Evolutionary conservation across 1,139 yeast species (phyloP), one percentile per base, ranked within the genome.

Genomic region (Eremothecium gossypii): DNA sequence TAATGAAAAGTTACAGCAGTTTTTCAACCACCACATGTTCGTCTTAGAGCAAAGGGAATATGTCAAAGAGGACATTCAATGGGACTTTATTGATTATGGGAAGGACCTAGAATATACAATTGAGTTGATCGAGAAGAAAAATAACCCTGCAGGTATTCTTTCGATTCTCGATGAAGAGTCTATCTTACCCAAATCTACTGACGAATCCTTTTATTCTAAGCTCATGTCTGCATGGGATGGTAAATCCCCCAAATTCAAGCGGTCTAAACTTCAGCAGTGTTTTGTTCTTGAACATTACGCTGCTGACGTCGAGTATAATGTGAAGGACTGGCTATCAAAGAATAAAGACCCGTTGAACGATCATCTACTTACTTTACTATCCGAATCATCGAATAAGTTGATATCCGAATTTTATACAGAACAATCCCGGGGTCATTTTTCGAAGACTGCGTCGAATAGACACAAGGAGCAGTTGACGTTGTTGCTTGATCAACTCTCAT

Each of bases 71-170:
- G 85, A 87, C 51, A 91, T 93, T 45, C 89, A 85, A 50, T 93
- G 99, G 99, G 83, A 87, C 53, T 93, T 84, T 51, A 83, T 89
- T 40, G 98, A 93, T 61, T 93, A 87, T 64, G 98, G 98, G n/a
- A 85, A 82, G 49, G 97, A 93, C 61, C 69, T 91, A 43, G 96
- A 91, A 60, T 95, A 94, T 23, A 91, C 98, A 0, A 91, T 93
- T 40, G 95, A 91, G 53, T 70, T 93, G 45, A 87, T 93, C 44
- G 98, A 91, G 63, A 77, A 75, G 53, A 62, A 71, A 27, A 64
- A 63, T 26, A 67, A 70, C 23, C 95, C 94, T 6, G 74, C 87
- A 66, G 96, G 97, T 44, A 74, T 93, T n/a, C 75, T 93, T 46
- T 83, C 95, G 13, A 72, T 87, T 28, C 70, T 93, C 36, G 95